Base-by-base conservation (phyloP, 2,329 filamentous ascomycete species). In the Alternaria panax region DNA sequence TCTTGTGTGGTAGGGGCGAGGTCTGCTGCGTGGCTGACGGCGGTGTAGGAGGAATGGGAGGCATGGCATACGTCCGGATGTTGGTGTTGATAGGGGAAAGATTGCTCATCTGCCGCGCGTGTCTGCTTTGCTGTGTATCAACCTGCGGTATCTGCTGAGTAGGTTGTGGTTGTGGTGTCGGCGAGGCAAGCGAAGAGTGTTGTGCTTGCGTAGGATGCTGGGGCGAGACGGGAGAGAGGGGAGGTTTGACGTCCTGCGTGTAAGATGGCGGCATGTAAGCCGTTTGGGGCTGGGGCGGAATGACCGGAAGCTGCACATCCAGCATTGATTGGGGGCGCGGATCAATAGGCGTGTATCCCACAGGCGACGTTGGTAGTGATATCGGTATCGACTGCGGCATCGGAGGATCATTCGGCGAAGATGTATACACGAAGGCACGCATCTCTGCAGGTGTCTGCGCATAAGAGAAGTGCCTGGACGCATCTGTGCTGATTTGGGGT, bases 381-480 rank as follows among this genome's bases (percentile, higher is more conserved):
- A 56, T 69, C 16, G 53, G 60, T 11, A 64, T 59, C 45, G 58
- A 64, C 22, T 67, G 66, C 22, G 70, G 71, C 51, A 67, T 54
- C 9, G 70, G 68, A 43, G 72, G 71, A 24, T 72, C 70, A 30
- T 59, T 67, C 5, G 69, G 66, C 36, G 67, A 73, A 2, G 69
- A 67, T 25, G 67, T 65, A 41, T 72, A 73, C 41, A 69, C 65
- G 52, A 64, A 63, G 36, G 63, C 73, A 41, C 72, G 69, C 59
- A 71, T 72, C 56, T 77, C 75, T 12, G 74, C 64, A 7, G 77
- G 76, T 18, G 76, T 78, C 32, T 75, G 72, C 40, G 74, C 71
- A 64, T 76, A 78, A 4, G 75, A 77, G 54, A 77, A 77, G 48
- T 66, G 72, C 62, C 75, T 62, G 40, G 66, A 61, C 8, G 57